These are phyloP conservation scores for Kentomonas sorsogonicus DNA, from an alignment of 208 protist species.

Conservation along the genomic window DNA sequence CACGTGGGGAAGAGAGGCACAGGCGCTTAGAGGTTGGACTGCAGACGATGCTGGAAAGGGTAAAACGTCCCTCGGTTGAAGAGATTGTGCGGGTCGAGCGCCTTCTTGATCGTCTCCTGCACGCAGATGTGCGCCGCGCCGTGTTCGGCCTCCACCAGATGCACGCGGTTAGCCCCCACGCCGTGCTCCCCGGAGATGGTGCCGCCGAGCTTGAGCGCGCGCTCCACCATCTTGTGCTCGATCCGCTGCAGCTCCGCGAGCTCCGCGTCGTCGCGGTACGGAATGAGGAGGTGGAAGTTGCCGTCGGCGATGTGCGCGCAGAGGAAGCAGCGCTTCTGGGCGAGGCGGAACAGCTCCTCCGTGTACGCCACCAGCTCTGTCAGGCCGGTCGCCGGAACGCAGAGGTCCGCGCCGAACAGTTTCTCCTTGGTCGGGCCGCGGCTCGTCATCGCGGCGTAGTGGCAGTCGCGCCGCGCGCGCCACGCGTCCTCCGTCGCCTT, in stretches of 20 bases:
- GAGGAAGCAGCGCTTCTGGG: slow-evolving; percentile 20
- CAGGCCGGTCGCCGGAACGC: slow-evolving; percentile 79
- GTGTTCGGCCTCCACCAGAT: slow-evolving; percentile 34
- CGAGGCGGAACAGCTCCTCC: slow-evolving; percentile 49
- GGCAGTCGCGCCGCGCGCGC: slow-evolving; percentile 31
- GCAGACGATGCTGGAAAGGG: slow-evolving; percentile 23
- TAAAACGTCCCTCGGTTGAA: slow-evolving; percentile 81
- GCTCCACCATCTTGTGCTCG: slow-evolving; percentile 49
- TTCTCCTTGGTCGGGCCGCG: slow-evolving; percentile 28
- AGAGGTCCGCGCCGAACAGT: slow-evolving; percentile 70
- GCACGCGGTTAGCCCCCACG: slow-evolving; percentile 52
- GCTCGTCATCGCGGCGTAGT: slow-evolving; percentile 20
- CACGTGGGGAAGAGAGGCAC: too few species aligned
- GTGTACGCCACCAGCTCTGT: slow-evolving; percentile 64
- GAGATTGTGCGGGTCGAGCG: slow-evolving; percentile 64
- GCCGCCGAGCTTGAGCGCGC: slow-evolving; percentile 43
- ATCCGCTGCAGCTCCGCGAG: slow-evolving; percentile 23
- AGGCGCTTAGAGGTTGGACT: too few species aligned
- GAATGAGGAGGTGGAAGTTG: slow-evolving; percentile 80
- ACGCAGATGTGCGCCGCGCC: slow-evolving; percentile 44
- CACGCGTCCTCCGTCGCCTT: slow-evolving; percentile 35
- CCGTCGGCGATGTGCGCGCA: slow-evolving; percentile 77
- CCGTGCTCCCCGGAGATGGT: slow-evolving; percentile 80
- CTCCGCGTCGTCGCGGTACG: slow-evolving; percentile 37
- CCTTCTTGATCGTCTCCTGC: slow-evolving; percentile 62